These are phyloP conservation scores for Agaricus bisporus DNA, from an alignment of 768 basidiomycete species.

Conservation along the genomic window DNA sequence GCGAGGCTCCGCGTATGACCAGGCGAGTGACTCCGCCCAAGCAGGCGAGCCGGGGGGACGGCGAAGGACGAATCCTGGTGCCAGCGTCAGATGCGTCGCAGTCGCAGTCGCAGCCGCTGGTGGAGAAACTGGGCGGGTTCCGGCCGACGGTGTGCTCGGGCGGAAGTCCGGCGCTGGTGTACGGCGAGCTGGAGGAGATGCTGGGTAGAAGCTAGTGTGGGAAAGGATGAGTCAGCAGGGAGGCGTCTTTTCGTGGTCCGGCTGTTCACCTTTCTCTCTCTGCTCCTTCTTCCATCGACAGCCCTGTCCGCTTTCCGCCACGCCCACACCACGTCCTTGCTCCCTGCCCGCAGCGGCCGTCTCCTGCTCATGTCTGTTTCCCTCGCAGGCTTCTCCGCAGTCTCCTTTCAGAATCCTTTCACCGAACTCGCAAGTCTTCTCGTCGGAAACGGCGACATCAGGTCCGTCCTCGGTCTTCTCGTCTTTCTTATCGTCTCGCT, in stretches of 20 bases:
- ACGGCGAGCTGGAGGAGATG: constrained; percentile 8
- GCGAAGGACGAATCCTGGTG: constrained; percentile 37
- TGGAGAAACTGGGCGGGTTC: neutral
- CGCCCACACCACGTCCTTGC: constrained; percentile 25
- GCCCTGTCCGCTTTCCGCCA: constrained; percentile 31
- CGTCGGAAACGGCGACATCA: constrained; percentile 55
- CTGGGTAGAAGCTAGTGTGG: neutral
- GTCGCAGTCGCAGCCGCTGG: constrained; percentile 22
- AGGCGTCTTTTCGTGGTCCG: neutral
- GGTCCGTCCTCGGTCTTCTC: constrained; percentile 64
- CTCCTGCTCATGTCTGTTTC: constrained; percentile 62
- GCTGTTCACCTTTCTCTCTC: neutral
- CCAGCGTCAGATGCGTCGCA: constrained; percentile 52
- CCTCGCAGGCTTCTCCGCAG: constrained; percentile 53
- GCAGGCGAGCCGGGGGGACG: constrained; percentile 25
- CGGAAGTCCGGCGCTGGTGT: neutral
- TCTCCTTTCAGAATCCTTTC: constrained; percentile 52
- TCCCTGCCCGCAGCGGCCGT: constrained; percentile 27
- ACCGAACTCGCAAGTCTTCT: constrained; percentile 44
- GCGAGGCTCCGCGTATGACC: constrained; percentile 19
- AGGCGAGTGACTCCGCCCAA: constrained; percentile 45
- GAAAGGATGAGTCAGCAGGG: neutral
- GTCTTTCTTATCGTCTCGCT: constrained; percentile 64
- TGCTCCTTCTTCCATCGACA: constrained; percentile 16
- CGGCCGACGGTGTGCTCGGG: too few relatives aligned